Conservation (phyloP, 805 yeast genomes). For the Nakazawaea wyomingensis region DNA sequence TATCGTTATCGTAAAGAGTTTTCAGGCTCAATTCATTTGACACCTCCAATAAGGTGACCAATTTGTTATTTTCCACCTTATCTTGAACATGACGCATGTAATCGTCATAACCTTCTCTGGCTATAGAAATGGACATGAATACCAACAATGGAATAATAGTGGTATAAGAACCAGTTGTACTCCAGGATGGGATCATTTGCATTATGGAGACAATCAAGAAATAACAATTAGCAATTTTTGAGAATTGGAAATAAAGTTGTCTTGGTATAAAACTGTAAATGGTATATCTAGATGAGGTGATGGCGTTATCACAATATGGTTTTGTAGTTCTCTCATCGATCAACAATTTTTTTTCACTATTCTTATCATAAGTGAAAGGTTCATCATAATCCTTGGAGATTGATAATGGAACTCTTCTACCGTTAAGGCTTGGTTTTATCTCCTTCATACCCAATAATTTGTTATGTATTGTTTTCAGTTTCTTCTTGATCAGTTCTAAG, state of each 20-base stretch:
- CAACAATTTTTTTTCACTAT: slow-evolving; percentile 29
- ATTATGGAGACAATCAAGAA: slow-evolving; percentile 85
- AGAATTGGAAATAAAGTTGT: slow-evolving; percentile 85
- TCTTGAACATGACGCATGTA: slow-evolving; percentile 82
- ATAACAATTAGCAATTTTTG: slow-evolving; percentile 87
- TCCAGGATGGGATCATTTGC: slow-evolving; percentile 96
- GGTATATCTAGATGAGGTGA: slow-evolving; percentile 86
- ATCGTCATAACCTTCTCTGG: slow-evolving; percentile 93
- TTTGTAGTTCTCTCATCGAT: slow-evolving; percentile 65
- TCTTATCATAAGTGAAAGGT: slow-evolving; percentile 24
- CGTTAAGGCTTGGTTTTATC: slow-evolving; percentile 54
- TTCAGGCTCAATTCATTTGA: not conserved
- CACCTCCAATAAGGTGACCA: slow-evolving; percentile 33
- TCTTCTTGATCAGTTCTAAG: slow-evolving; percentile 1
- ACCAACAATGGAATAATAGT: slow-evolving; percentile 86
- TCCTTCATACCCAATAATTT: slow-evolving; percentile 40
- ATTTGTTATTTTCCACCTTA: slow-evolving; percentile 70
- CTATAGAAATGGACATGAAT: slow-evolving; percentile 83
- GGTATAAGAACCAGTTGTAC: slow-evolving; percentile 93
- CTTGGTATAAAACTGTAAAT: slow-evolving; percentile 78
- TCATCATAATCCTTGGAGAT: slow-evolving; percentile 32
- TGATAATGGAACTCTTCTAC: slow-evolving; percentile 70
- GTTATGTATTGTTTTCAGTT: slow-evolving; percentile 15
- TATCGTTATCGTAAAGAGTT: slow-evolving; percentile 3
- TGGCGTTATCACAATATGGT: slow-evolving; percentile 60